These are phyloP conservation scores for Aquilaria sinensis DNA, from an alignment of 345 rosid species.

Conservation along the genomic window DNA sequence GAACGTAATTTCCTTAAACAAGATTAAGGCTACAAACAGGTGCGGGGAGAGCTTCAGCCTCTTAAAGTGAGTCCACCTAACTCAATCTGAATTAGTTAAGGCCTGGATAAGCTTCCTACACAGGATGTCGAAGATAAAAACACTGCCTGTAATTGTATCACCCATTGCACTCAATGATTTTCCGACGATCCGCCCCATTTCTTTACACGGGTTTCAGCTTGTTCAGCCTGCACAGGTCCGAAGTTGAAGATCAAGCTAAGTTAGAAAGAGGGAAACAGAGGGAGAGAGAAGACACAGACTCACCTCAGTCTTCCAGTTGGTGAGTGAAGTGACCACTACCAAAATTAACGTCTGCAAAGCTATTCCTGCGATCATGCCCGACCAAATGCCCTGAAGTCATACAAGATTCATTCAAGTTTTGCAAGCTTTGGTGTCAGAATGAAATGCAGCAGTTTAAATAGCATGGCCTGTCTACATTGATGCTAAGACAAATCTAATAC, in stretches of 20 bases:
- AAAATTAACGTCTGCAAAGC: conserved; percentile 63
- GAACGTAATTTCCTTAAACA: too few species aligned
- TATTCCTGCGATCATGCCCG: conserved; percentile 92
- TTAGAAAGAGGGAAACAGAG: not conserved
- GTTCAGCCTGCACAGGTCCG: conserved; percentile 46
- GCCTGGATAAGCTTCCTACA: too few species aligned
- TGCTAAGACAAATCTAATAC: conserved; percentile 18
- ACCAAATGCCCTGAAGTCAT: conserved; percentile 79
- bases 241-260: conserved; percentile 4
- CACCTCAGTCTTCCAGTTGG: conserved; percentile 83
- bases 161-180: conserved; percentile 14
- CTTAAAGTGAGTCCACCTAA: too few species aligned
- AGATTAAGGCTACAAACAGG: too few species aligned
- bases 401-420: not conserved
- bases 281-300: conserved; percentile 4
- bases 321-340: conserved; percentile 49
- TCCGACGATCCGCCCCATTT: conserved; percentile 72
- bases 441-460: too few species aligned
- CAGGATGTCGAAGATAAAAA: too few species aligned
- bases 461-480: not conserved
- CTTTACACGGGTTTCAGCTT: conserved; percentile 63
- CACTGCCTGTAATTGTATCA: too few species aligned
- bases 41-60: too few species aligned
- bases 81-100: too few species aligned
- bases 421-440: too few species aligned